Conservation (phyloP, 441 rosid genomes). For the Pelargonium citronellum region DNA sequence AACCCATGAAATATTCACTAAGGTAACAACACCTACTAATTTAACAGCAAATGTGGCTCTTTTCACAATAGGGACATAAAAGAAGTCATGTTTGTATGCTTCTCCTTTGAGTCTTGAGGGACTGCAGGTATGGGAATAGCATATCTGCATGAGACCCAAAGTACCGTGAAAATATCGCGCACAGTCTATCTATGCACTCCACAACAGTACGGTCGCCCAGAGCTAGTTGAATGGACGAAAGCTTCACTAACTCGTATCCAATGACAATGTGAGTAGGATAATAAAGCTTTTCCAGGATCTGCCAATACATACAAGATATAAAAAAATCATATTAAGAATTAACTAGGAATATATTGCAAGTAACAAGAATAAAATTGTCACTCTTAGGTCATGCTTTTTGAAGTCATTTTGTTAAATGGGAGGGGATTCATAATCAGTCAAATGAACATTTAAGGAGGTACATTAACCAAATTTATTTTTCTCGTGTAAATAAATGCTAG, state of each 20-base stretch:
- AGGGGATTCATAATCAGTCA: background rate
- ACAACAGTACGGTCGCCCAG: conserved; percentile 35
- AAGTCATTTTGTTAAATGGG: background rate
- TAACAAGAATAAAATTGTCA: no score
- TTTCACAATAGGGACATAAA: no score
- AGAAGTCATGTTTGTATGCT: conserved; percentile 16
- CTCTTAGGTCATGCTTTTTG: background rate
- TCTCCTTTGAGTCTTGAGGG: conserved; percentile 42
- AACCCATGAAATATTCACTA: no score
- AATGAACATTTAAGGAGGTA: background rate
- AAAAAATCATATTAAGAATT: background rate
- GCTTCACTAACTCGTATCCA: conserved; percentile 76
- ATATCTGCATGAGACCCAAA: conserved; percentile 51
- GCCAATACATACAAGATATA: conserved; percentile 23
- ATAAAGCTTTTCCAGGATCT: conserved; percentile 68
- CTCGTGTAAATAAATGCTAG: background rate
- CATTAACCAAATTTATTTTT: background rate
- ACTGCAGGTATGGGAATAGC: conserved; percentile 41
- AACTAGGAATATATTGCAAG: background rate
- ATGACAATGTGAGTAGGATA: conserved; percentile 55
- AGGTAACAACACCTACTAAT: no score
- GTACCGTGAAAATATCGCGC: conserved; percentile 39
- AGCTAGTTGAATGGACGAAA: conserved; percentile 54
- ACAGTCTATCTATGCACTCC: conserved; percentile 36
- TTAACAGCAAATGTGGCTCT: no score